Conservation (phyloP, 768 basidiomycete genomes). For the Pleurotus cornucopiae region DNA sequence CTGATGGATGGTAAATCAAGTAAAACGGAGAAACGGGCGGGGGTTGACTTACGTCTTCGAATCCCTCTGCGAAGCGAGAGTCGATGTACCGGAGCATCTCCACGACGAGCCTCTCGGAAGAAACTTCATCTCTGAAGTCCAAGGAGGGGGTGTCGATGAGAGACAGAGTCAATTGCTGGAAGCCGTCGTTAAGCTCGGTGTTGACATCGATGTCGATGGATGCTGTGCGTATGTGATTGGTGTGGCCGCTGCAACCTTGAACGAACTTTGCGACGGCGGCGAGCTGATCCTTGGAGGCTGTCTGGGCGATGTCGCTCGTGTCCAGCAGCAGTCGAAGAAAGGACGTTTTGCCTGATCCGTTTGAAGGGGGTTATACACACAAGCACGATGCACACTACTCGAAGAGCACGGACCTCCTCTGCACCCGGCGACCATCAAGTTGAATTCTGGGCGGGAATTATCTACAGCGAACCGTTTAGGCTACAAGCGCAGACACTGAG, state of each 20-base stretch:
- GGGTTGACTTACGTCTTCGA: slow-evolving; percentile 63
- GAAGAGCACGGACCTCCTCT: slow-evolving; percentile 50
- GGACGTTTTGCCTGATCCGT: slow-evolving; percentile 73
- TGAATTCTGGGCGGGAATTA: slow-evolving; percentile 20
- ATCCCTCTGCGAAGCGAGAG: slow-evolving; percentile 63
- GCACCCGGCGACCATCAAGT: slow-evolving; percentile 79
- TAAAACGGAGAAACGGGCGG: slow-evolving; percentile 14
- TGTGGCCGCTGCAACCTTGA: slow-evolving; percentile 68
- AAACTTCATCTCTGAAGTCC: slow-evolving; percentile 64
- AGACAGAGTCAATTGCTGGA: slow-evolving; percentile 55
- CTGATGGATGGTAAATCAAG: slow-evolving; percentile 33
- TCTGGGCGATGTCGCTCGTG: slow-evolving; percentile 63
- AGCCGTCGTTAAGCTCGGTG: slow-evolving; percentile 39
- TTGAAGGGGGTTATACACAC: slow-evolving; percentile 20
- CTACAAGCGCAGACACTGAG: background rate
- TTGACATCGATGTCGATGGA: slow-evolving; percentile 70
- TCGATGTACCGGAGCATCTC: slow-evolving; percentile 76
- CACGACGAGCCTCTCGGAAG: slow-evolving; percentile 57
- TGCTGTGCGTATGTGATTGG: slow-evolving; percentile 65
- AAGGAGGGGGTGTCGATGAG: slow-evolving; percentile 82
- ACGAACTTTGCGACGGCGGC: slow-evolving; percentile 79
- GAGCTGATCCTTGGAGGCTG: slow-evolving; percentile 70
- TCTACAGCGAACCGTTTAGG: background rate
- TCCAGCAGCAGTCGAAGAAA: slow-evolving; percentile 84
- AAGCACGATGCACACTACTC: slow-evolving; percentile 11